Evolutionary conservation across 176 grass and related monocot species (phyloP).

Genomic region (Cenchrus americanus): DNA sequence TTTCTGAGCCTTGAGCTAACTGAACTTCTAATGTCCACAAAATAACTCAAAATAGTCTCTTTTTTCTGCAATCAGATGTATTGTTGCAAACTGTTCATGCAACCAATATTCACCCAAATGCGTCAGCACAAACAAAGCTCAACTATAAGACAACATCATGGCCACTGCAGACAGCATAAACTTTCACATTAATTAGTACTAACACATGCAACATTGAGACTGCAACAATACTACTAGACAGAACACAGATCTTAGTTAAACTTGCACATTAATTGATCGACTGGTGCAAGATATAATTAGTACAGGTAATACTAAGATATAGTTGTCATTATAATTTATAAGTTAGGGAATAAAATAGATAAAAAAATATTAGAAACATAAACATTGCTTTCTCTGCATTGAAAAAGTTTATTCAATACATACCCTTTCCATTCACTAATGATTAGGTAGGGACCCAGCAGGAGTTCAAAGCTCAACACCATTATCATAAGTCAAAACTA

Average conservation of each 20-base stretch:
- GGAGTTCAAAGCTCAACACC: neutral
- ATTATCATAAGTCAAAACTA: neutral
- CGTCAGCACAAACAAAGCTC: neutral
- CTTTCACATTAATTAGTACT: neutral
- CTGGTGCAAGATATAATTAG: neutral
- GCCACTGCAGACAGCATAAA: neutral
- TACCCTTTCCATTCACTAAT: neutral
- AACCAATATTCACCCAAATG: neutral
- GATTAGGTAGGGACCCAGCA: neutral
- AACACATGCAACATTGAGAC: neutral
- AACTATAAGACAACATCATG: neutral
- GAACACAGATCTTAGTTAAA: neutral
- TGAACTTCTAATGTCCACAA: no score
- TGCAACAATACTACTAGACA: neutral
- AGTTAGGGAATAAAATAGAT: neutral
- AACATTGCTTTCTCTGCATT: neutral
- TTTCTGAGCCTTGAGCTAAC: no score
- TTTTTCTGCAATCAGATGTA: no score
- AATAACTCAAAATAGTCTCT: no score
- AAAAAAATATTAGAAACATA: neutral
- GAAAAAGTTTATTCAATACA: neutral
- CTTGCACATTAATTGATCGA: neutral
- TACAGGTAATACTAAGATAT: neutral
- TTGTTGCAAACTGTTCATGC: no score
- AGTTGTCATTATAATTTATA: neutral